Percentiles rank a stretch among this genome's conserved stretches.
phyloP scores from a whole-genome alignment of 345 rosid genomes.

The Salix suchowensis region DNA sequence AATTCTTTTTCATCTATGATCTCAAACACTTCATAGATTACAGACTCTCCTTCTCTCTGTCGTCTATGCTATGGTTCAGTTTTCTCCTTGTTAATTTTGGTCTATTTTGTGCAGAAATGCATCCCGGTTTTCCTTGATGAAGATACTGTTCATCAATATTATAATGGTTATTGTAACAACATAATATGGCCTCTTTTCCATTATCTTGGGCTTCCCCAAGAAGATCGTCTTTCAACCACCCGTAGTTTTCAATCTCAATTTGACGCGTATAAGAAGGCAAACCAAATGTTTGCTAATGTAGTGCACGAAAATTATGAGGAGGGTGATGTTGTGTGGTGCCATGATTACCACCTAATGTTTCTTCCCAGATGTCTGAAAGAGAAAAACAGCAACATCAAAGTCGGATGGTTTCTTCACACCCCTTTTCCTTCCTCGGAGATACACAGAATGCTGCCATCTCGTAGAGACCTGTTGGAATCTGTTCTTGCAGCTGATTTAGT shows the following conservation, averaged over 20 bases:
- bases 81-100: slow-evolving; percentile 3
- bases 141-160: slow-evolving; percentile 49
- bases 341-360: slow-evolving; percentile 57
- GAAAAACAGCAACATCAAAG: slow-evolving; percentile 43
- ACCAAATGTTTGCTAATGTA: slow-evolving; percentile 59
- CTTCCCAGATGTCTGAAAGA: slow-evolving; percentile 50
- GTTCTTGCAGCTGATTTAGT: slow-evolving; percentile 58
- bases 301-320: slow-evolving; percentile 43
- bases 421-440: slow-evolving; percentile 61
- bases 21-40: background rate
- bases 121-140: slow-evolving; percentile 60
- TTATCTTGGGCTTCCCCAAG: slow-evolving; percentile 59
- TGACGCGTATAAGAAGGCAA: slow-evolving; percentile 58
- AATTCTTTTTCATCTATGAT: background rate
- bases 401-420: slow-evolving; percentile 59
- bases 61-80: background rate
- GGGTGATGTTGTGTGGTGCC: slow-evolving; percentile 66
- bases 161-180: slow-evolving; percentile 61
- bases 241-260: slow-evolving; percentile 58
- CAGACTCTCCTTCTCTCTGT: background rate
- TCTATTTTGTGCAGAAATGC: slow-evolving; percentile 43
- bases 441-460: slow-evolving; percentile 53
- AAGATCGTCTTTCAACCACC: slow-evolving; percentile 57
- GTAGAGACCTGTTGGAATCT: slow-evolving; percentile 46
- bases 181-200: slow-evolving; percentile 60